Base-by-base conservation (phyloP, 2,329 filamentous ascomycete species). In the Arachnomyces sp. region DNA sequence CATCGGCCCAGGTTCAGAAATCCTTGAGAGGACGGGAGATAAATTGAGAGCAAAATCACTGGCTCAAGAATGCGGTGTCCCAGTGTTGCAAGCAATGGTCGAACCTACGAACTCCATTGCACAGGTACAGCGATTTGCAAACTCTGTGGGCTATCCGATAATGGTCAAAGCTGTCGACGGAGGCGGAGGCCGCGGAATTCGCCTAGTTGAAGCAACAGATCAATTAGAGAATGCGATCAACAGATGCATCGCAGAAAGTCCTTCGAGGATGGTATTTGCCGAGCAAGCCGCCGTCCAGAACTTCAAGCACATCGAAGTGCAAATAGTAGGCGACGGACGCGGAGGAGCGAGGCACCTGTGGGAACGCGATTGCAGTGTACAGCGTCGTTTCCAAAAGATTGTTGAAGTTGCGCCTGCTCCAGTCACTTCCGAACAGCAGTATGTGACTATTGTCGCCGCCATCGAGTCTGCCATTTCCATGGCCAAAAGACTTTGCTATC, bases 131-230 rank as follows among this genome's bases (percentile, higher is more conserved):
- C 32, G 39, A 0, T 89, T 89, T 51, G 88, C 85, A 57, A 71
- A 53, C 2, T 35, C 59, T 15, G 61, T 67, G 11, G 72, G 73
- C 1, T 72, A 71, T 33, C 75, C 75, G 1, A 63, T 79, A 32
- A 78, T 80, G 72, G 61, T 81, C 33, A 82, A 82, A 51, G 77
- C 77, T n/a, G 73, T 80, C 3, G 77, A 80, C 53, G 77, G 77
- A 2, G 78, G 77, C 11, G 77, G 77, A 2, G 78, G 78, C 0
- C 59, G 75, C 12, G 78, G 77, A 0, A 80, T 82, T 34, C 67
- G 77, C 4, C 59, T 80, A 1, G 69, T 79, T 5, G 57, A 58
- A 1, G 51, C 54, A 15, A 58, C 66, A 29, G 55, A 58, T 1
- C 66, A 71, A 4, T 56, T 80, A 4, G 59, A 68, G 15, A 61